Conservation (phyloP, 148 eudicot genomes). For the Rhododendron mucronatum region DNA sequence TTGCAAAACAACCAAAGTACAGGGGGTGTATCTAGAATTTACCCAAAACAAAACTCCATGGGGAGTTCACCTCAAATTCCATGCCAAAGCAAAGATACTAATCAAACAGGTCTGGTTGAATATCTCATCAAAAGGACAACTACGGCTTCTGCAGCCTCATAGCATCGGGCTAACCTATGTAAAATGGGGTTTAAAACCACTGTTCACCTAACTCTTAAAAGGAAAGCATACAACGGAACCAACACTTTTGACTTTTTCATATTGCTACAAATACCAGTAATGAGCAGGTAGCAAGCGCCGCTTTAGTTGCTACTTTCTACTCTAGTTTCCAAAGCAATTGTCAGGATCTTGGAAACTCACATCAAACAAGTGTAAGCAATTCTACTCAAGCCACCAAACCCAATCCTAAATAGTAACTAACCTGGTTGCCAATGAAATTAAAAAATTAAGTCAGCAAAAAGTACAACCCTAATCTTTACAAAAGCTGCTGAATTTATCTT, state of each 20-base stretch:
- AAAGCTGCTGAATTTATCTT: slow-evolving; percentile 4
- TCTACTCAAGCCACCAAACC: background rate
- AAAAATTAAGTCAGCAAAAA: background rate
- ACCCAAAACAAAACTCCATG: background rate
- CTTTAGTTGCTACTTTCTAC: too few species aligned
- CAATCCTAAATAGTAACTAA: background rate
- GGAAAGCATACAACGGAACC: background rate
- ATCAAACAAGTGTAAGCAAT: background rate
- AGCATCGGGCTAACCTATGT: background rate
- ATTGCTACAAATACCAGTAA: background rate
- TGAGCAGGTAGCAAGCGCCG: background rate
- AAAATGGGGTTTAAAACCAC: background rate
- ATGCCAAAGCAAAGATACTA: background rate
- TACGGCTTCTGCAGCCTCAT: background rate
- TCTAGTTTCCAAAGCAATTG: too few species aligned
- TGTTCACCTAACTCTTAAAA: background rate
- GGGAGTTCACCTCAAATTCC: background rate
- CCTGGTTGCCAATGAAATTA: background rate
- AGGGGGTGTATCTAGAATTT: too few species aligned
- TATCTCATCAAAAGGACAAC: background rate
- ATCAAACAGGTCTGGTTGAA: background rate
- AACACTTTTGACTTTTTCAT: background rate
- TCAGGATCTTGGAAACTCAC: background rate
- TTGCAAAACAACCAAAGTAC: too few species aligned
- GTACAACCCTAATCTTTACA: background rate